These are phyloP conservation scores for Bolboschoenus planiculmis DNA, from an alignment of 176 grass and related monocot genomes.

Conservation along the genomic window DNA sequence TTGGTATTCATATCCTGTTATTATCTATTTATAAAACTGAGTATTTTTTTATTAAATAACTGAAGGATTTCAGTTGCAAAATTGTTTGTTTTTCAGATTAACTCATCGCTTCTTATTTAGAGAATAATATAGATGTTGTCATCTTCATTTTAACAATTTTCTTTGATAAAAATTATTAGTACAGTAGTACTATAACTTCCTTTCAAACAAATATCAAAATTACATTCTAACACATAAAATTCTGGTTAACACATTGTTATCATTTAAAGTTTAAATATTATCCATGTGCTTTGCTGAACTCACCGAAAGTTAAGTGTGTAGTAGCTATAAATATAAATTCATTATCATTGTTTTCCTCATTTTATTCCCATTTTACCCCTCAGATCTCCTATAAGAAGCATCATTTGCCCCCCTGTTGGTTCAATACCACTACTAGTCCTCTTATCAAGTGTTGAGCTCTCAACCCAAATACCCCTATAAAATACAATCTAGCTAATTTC, in stretches of 20 bases:
- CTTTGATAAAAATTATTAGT: too few species aligned
- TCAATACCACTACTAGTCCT: slow-evolving; percentile 20
- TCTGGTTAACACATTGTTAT: neutral
- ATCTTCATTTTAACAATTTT: too few species aligned
- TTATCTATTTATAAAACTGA: too few species aligned
- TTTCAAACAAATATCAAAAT: neutral
- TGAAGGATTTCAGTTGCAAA: neutral
- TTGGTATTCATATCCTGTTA: neutral
- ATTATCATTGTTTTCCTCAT: neutral
- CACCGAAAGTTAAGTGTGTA: neutral
- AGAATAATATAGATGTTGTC: neutral
- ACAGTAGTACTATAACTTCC: neutral
- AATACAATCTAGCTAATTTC: neutral
- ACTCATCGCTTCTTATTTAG: neutral
- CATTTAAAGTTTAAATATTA: neutral
- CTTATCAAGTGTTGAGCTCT: slow-evolving; percentile 12
- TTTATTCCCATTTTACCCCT: slow-evolving; percentile 33
- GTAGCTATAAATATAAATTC: neutral
- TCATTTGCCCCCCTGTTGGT: neutral
- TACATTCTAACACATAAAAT: neutral
- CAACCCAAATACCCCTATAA: neutral
- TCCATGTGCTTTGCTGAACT: neutral
- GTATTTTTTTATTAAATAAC: too few species aligned
- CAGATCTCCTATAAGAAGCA: slow-evolving; percentile 30
- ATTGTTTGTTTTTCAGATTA: neutral